A percentile compares a stretch with the other conserved stretches of the same genome.
Evolutionary conservation across 495 filamentous ascomycete genomes (phyloP).

Genomic region (Tuber borchii): DNA sequence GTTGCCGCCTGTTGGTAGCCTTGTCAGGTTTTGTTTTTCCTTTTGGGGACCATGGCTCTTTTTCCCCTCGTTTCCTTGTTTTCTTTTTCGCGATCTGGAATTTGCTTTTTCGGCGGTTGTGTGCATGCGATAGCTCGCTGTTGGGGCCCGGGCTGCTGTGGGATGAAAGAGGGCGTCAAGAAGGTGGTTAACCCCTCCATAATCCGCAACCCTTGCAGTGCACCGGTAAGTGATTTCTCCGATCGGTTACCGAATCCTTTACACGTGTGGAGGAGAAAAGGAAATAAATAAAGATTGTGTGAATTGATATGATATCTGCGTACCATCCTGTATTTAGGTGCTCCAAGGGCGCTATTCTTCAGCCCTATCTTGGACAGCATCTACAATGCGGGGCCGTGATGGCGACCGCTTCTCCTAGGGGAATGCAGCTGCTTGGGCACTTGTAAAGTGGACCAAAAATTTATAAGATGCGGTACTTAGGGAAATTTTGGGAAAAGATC

Average conservation of each 20-base stretch:
- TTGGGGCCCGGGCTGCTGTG: background rate
- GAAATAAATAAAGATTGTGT: background rate
- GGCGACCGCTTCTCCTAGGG: background rate
- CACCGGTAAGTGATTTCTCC: background rate
- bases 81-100: slow-evolving; percentile 17
- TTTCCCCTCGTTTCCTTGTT: slow-evolving; percentile 1
- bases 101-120: slow-evolving; percentile 11
- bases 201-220: background rate
- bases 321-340: background rate
- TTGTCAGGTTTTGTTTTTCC: slow-evolving; percentile 6
- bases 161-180: background rate
- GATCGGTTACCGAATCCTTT: background rate
- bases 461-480: background rate
- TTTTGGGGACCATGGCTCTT: background rate
- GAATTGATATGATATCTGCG: background rate
- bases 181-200: background rate
- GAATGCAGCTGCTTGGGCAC: background rate
- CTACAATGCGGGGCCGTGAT: background rate
- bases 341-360: background rate
- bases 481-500: background rate
- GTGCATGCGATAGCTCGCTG: slow-evolving; percentile 8
- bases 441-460: background rate
- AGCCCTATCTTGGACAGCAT: background rate
- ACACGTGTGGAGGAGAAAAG: background rate
- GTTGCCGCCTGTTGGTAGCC: background rate